These are phyloP conservation scores for Nannochloris sp. DNA, from an alignment of 139 green algal species.

Conservation along the genomic window DNA sequence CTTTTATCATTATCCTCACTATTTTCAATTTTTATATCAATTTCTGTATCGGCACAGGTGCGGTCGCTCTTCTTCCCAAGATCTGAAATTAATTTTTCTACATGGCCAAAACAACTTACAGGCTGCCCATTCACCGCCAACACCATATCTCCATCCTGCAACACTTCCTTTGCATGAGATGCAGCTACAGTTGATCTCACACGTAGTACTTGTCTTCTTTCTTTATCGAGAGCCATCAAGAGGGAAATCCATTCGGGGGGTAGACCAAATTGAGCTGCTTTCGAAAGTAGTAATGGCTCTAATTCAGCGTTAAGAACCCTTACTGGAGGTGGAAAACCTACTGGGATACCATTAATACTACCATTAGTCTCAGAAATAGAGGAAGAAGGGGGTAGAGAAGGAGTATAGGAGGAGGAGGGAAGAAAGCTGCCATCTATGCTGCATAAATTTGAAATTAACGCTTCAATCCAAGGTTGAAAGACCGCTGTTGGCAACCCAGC, in stretches of 20 bases:
- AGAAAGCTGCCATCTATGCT: too few species aligned
- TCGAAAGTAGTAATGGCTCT: slow-evolving; percentile 68
- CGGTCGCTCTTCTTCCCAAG: neutral
- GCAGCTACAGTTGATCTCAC: slow-evolving; percentile 50
- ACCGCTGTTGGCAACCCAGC: slow-evolving; percentile 44
- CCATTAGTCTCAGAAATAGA: too few species aligned
- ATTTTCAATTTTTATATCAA: too few species aligned
- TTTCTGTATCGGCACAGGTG: neutral
- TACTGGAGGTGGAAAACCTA: slow-evolving; percentile 12
- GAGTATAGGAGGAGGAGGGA: too few species aligned
- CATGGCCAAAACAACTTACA: slow-evolving; percentile 58
- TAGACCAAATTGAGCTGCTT: slow-evolving; percentile 68
- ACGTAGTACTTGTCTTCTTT: slow-evolving; percentile 68
- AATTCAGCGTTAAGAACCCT: slow-evolving; percentile 71
- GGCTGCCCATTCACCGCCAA: slow-evolving; percentile 57
- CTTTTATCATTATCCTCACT: neutral
- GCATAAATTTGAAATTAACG: slow-evolving; percentile 25
- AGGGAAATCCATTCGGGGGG: slow-evolving; percentile 56
- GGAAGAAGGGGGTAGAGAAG: too few species aligned
- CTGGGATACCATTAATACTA: neutral
- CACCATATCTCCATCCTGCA: slow-evolving; percentile 74
- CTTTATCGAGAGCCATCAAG: slow-evolving; percentile 58
- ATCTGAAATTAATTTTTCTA: slow-evolving; percentile 51
- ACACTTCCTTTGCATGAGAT: slow-evolving; percentile 34
- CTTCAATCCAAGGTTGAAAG: slow-evolving; percentile 55